A percentile compares a stretch with the other conserved stretches of the same genome.
These are phyloP conservation scores for Leishmania aethiopica DNA, from an alignment of 208 protist species.

Conservation along the genomic window DNA sequence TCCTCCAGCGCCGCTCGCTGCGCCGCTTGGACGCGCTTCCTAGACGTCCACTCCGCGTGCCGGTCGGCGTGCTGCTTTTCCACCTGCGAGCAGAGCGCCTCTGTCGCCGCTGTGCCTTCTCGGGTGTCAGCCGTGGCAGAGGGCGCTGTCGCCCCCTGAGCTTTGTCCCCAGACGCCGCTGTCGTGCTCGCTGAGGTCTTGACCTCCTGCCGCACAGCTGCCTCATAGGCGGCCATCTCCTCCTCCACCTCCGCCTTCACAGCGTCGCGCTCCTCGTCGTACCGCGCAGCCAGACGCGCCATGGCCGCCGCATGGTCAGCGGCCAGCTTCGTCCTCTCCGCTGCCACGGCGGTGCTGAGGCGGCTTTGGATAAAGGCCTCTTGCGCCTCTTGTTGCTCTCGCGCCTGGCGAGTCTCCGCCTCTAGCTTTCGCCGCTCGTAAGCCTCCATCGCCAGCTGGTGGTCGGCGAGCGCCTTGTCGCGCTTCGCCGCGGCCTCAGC, in stretches of 20 bases:
- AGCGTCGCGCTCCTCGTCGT: slow-evolving; percentile 51
- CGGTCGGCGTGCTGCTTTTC: slow-evolving; percentile 22
- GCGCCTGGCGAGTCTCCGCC: slow-evolving; percentile 25
- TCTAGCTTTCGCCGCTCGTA: slow-evolving; percentile 51
- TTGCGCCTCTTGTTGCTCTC: slow-evolving; percentile 41
- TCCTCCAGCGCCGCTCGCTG: slow-evolving; percentile 8
- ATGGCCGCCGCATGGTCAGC: slow-evolving; percentile 31
- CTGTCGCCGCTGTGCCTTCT: slow-evolving; percentile 9
- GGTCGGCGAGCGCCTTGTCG: slow-evolving; percentile 43
- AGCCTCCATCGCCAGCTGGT: slow-evolving; percentile 38
- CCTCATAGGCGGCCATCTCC: slow-evolving; percentile 58
- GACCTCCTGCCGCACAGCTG: slow-evolving; percentile 35
- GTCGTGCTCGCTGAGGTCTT: slow-evolving; percentile 1
- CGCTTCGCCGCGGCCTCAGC: slow-evolving; percentile 55
- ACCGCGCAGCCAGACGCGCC: slow-evolving; percentile 31
- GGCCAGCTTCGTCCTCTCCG: slow-evolving; percentile 38
- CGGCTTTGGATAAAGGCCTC: slow-evolving; percentile 46
- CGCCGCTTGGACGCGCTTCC: slow-evolving; percentile 9
- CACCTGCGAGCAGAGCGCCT: slow-evolving; percentile 13
- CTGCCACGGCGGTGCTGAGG: slow-evolving; percentile 35
- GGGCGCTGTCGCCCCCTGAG: neutral
- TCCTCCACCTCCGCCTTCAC: slow-evolving; percentile 62
- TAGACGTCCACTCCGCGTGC: slow-evolving; percentile 9
- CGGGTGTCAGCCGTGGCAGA: slow-evolving; percentile 1
- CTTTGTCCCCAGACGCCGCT: neutral